phyloP scores from a whole-genome alignment of 169 alveolate species.

The Cyclospora cayetanensis region DNA sequence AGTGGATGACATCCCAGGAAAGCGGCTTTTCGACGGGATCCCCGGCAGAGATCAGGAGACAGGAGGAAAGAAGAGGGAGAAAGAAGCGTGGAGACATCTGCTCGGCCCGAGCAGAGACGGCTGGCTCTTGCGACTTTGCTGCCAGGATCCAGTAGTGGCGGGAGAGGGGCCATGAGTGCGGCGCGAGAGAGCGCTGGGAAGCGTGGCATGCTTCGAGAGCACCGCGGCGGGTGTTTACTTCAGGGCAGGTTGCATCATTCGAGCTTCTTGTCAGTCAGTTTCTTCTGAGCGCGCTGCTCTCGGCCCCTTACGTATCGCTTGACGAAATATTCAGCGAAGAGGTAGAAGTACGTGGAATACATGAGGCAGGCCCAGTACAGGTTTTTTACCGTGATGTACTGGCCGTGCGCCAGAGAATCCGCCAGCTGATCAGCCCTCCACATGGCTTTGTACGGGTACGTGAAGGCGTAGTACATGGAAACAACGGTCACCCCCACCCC shows the following conservation, averaged over 20 bases:
- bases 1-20: too few species aligned
- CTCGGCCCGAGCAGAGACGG: too few species aligned
- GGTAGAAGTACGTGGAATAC: slow-evolving; percentile 73
- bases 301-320: not conserved
- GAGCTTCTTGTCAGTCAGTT: not conserved
- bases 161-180: too few species aligned
- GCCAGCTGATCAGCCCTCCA: not conserved
- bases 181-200: too few species aligned
- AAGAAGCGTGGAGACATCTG: not conserved
- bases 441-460: not conserved
- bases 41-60: too few species aligned
- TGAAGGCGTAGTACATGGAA: slow-evolving; percentile 41
- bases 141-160: too few species aligned
- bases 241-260: not conserved
- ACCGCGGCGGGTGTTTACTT: not conserved
- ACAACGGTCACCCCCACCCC: slow-evolving; percentile 72
- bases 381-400: not conserved
- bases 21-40: too few species aligned
- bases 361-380: slow-evolving; percentile 43
- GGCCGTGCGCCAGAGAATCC: not conserved
- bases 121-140: too few species aligned
- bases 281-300: not conserved
- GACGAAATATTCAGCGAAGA: slow-evolving; percentile 68
- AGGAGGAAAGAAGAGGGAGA: too few species aligned
- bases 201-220: too few species aligned